phyloP scores from a whole-genome alignment of 2,329 filamentous ascomycete species.

The Ambrosiella beaveri region DNA sequence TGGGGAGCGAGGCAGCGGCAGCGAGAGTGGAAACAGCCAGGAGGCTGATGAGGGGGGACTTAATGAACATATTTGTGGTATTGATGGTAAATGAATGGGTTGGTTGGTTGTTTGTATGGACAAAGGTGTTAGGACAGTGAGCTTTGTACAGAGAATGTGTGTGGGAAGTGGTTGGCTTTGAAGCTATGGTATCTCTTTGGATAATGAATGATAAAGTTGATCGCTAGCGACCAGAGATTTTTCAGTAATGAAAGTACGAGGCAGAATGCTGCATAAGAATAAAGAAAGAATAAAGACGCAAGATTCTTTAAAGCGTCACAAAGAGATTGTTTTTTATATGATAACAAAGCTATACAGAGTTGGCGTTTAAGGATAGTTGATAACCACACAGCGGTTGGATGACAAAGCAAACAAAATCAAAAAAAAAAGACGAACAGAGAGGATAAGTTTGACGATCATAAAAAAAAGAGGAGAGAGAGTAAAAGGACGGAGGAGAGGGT shows the following conservation, averaged over 20 bases:
- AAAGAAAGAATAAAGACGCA: conserved; percentile 1
- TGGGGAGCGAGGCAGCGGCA: conserved; percentile 26
- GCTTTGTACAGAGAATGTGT: not conserved
- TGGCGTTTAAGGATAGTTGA: conserved; percentile 12
- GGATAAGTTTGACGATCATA: not conserved
- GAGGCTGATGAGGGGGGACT: conserved; percentile 24
- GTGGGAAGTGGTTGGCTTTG: not conserved
- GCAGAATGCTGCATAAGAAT: not conserved
- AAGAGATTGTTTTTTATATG: no score
- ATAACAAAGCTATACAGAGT: conserved; percentile 3
- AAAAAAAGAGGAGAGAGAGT: not conserved
- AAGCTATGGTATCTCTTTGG: not conserved
- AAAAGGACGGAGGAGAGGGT: not conserved
- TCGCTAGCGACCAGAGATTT: conserved; percentile 7
- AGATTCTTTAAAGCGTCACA: not conserved
- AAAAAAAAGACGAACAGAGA: not conserved
- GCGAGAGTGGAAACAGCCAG: conserved; percentile 26
- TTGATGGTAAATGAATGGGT: conserved; percentile 9
- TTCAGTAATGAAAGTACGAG: not conserved
- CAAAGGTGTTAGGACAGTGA: not conserved
- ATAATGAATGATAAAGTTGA: conserved; percentile 4
- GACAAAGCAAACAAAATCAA: not conserved
- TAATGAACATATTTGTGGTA: conserved; percentile 24
- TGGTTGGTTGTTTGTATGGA: conserved; percentile 9
- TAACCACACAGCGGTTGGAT: conserved; percentile 12